Evolutionary conservation across 2,329 filamentous ascomycete genomes (phyloP).

Genomic region (Corynespora cassiicola): DNA sequence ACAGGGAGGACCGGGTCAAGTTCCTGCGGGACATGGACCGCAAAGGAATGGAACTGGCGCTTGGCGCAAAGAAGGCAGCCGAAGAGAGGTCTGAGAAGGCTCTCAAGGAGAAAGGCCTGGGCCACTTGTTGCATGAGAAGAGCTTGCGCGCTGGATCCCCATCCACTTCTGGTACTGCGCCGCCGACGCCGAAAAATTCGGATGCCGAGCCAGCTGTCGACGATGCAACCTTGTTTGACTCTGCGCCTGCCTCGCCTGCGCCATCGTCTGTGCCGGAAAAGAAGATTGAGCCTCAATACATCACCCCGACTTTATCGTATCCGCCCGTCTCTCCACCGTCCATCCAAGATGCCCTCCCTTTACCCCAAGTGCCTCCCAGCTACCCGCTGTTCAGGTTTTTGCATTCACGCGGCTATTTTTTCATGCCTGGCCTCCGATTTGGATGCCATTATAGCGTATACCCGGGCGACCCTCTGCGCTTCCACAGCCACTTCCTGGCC

Average conservation of each 20-base stretch:
- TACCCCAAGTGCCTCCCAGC: slow-evolving; percentile 45
- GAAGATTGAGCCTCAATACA: slow-evolving; percentile 35
- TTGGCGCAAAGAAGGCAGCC: slow-evolving; percentile 53
- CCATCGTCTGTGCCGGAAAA: slow-evolving; percentile 13
- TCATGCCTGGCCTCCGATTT: slow-evolving; percentile 91
- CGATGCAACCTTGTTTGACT: too few species aligned
- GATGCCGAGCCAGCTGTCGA: slow-evolving; percentile 3
- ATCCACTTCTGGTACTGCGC: slow-evolving; percentile 1
- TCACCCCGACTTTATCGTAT: slow-evolving; percentile 56
- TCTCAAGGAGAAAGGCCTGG: slow-evolving; percentile 56
- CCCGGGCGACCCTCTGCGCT: slow-evolving; percentile 90
- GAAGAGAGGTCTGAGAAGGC: slow-evolving; percentile 58
- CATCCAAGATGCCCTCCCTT: slow-evolving; percentile 25
- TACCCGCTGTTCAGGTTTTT: slow-evolving; percentile 83
- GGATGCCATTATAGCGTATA: slow-evolving; percentile 95
- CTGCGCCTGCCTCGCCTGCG: slow-evolving; percentile 12
- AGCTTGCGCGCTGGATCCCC: too few species aligned
- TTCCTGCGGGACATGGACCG: slow-evolving; percentile 66
- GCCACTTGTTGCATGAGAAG: slow-evolving; percentile 4
- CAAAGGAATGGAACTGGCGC: slow-evolving; percentile 60
- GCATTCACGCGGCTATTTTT: slow-evolving; percentile 80
- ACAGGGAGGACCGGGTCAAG: slow-evolving; percentile 63
- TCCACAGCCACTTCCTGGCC: slow-evolving; percentile 92
- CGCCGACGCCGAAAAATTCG: not conserved
- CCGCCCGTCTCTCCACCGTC: slow-evolving; percentile 37